Base-by-base conservation (phyloP, 306 rosid genomes). In the Oemleria cerasiformis region DNA sequence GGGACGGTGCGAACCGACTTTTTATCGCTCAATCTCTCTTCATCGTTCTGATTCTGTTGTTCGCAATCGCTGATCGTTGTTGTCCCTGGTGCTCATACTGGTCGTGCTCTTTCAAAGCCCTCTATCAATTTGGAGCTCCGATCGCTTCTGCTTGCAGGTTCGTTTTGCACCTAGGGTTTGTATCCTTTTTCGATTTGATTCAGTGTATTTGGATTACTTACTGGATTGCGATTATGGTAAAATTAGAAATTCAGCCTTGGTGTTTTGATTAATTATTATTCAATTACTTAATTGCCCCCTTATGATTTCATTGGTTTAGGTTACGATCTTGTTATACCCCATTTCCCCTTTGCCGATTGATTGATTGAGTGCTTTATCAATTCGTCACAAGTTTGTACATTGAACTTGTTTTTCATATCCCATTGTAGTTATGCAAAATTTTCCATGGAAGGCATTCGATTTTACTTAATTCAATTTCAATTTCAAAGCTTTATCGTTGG, bases 41-140 rank as follows among this genome's bases (percentile, higher is more conserved):
- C 23, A 23, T 11, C 21, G 50, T 43, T 11, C 41, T 49, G 58
- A 16, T 19, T 9, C 12, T 10, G 12, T 17, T 16, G 3, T 43
- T 38, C 45, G 20, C 70, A 58, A 77, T 76, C 75, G 54, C 68
- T 76, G 84, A 80, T 80, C 84, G 73, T 48, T 57, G 56, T 34
- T 48, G 30, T n/a, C 23, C 14, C 51, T 38, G 3, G 53, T 58
- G 64, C 48, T 63, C 74, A 69, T 34, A 43, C 62, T 8, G n/a
- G 40, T 57, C 63, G 56, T 6, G 11, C 34, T 51, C 15, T 6
- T 21, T 20, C 20, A 41, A 68, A 79, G 72, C 82, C 78, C 78
- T 73, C 71, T 47, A 39, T n/a, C 75, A 74, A 68, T 79, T 79
- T 20, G 65, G 72, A 11, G 25, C 66, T 58, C 45, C 71, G 79